Base-by-base conservation (phyloP, 2,329 filamentous ascomycete genomes). In the Colletotrichum tabaci region DNA sequence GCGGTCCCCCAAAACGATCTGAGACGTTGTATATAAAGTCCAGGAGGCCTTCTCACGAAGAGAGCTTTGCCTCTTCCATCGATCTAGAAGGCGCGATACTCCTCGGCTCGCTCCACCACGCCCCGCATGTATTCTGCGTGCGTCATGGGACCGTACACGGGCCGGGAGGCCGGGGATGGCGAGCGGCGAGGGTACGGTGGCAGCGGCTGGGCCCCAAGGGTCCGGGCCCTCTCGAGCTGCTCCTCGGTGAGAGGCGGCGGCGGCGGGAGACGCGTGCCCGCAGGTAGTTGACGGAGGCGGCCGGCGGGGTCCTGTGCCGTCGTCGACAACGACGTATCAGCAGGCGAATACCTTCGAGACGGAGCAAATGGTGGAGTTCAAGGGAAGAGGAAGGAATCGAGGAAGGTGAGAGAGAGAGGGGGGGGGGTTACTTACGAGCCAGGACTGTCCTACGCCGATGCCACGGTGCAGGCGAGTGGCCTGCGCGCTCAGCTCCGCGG, bases 191-290 rank as follows among this genome's bases (percentile, higher is more conserved):
- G 68, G 58, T 71, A 71, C 21, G 56, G 40, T 5, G 49, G 49
- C 9, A 38, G 15, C 7, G 50, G 40, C 42, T 55, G 50, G 38
- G 46, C 56, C 18, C 61, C 61, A 18, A 38, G 30, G 15, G 56
- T 55, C 6, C 64, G 35, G 23, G 68, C 68, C 6, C 68, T 65
- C 15, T 58, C 52, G 3, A 62, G 52, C 5, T 50, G 30, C 38
- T 71, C 68, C 44, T 67, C 64, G n/a, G 57, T 67, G n/a, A 71
- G 68, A 13, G 68, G 38, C 10, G 52, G 44, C 3, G 68, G 68
- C 13, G 68, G 23, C 0, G 68, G 68, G 7, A 71, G 57, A 8
- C 50, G 56, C 2, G 68, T 67, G 16, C 68, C 68, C 13, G 30
- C 23, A 21, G 68, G 68, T 15, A 71, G 23, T n/a, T 58, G 21